Percentiles rank a stretch among this genome's conserved stretches.
These are phyloP conservation scores for Hyphopichia burtonii DNA, from an alignment of 1,139 yeast genomes.

Conservation along the genomic window DNA sequence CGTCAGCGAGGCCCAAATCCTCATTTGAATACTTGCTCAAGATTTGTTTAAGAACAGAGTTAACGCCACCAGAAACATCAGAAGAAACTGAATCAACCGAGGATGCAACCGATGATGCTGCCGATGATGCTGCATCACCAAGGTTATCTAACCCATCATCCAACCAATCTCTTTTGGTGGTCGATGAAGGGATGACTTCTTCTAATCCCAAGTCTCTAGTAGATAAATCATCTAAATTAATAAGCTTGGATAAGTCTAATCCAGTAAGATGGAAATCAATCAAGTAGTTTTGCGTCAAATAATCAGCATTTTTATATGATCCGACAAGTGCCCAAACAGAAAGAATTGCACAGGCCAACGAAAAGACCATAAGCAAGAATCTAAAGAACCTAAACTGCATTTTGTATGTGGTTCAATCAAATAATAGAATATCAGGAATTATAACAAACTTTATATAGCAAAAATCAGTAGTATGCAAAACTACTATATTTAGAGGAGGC, in stretches of 20 bases:
- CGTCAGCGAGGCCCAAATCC: slow-evolving; percentile 55
- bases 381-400: slow-evolving; percentile 36
- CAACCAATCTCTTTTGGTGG: not conserved
- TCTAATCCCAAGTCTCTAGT: slow-evolving; percentile 8
- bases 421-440: not conserved
- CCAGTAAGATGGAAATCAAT: slow-evolving; percentile 37
- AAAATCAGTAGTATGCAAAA: not conserved
- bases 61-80: slow-evolving; percentile 5
- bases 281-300: slow-evolving; percentile 37
- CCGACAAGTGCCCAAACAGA: slow-evolving; percentile 44
- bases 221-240: slow-evolving; percentile 14
- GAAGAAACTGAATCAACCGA: slow-evolving; percentile 9
- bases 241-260: slow-evolving; percentile 31
- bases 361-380: slow-evolving; percentile 31
- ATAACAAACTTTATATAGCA: not conserved
- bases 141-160: slow-evolving; percentile 5
- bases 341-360: slow-evolving; percentile 34
- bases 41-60: slow-evolving; percentile 12
- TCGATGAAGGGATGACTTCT: not conserved
- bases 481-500: not conserved
- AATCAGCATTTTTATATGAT: slow-evolving; percentile 34
- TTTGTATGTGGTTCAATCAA: slow-evolving; percentile 2
- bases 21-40: slow-evolving; percentile 17
- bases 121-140: not conserved
- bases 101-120: slow-evolving; percentile 1